Evolutionary conservation across 306 rosid species (phyloP).

Genomic region (Cucumis sativus): DNA sequence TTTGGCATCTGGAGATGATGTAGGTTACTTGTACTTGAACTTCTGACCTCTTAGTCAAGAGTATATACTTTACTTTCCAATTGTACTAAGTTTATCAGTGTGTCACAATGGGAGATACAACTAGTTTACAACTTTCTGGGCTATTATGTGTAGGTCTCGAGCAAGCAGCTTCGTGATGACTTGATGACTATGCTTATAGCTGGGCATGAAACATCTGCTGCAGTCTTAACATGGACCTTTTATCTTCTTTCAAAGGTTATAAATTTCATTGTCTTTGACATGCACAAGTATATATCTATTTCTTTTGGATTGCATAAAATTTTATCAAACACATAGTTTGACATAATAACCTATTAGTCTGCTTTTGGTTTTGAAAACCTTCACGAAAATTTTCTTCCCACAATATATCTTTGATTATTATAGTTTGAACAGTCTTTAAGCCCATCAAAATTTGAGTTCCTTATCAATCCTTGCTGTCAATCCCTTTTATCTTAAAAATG

Average conservation of each 20-base stretch:
- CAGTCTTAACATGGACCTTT: conserved; percentile 97
- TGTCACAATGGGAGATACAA: neutral
- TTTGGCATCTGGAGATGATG: conserved; percentile 97
- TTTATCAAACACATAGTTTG: neutral
- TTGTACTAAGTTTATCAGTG: neutral
- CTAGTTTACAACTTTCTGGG: conserved; percentile 7
- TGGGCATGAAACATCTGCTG: conserved; percentile 98
- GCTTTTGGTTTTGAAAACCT: neutral
- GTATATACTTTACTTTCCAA: no score
- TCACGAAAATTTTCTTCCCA: neutral
- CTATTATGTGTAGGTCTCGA: conserved; percentile 54
- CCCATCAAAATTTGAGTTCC: neutral
- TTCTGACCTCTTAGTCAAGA: no score
- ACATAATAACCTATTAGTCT: neutral
- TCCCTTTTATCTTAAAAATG: neutral
- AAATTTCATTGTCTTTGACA: neutral
- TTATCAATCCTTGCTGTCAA: neutral
- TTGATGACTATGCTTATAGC: conserved; percentile 99
- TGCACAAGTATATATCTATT: no score
- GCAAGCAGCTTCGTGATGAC: conserved; percentile 99
- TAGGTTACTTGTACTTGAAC: conserved; percentile 12
- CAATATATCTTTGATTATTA: no score
- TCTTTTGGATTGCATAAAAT: neutral
- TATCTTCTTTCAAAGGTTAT: conserved; percentile 76
- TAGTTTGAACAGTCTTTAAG: neutral